phyloP scores from a whole-genome alignment of 2,329 filamentous ascomycete genomes.

The Fusarium burgessii region DNA sequence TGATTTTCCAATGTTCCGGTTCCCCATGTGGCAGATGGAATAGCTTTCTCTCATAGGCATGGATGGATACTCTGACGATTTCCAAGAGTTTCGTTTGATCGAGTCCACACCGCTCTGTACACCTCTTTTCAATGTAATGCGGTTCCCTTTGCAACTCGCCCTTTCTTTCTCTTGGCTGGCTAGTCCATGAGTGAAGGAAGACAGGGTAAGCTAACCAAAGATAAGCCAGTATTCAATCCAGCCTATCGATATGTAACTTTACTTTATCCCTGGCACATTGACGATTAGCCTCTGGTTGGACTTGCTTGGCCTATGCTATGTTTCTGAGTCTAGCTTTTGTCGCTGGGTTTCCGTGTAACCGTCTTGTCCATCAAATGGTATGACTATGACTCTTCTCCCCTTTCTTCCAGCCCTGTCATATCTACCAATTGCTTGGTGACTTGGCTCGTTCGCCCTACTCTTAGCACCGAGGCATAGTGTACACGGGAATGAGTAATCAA shows the following conservation, averaged over 20 bases:
- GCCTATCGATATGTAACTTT: slow-evolving; percentile 14
- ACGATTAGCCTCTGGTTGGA: slow-evolving; percentile 17
- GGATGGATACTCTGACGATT: slow-evolving; percentile 1
- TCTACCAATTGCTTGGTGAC: slow-evolving; percentile 33
- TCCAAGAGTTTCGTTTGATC: slow-evolving; percentile 9
- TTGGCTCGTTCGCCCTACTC: slow-evolving; percentile 41
- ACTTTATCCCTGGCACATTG: slow-evolving; percentile 27
- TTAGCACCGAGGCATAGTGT: slow-evolving; percentile 13
- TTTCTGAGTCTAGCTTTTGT: slow-evolving; percentile 16
- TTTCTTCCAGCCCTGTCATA: slow-evolving; percentile 34
- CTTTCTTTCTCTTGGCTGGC: slow-evolving; percentile 25
- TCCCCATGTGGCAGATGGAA: slow-evolving; percentile 2
- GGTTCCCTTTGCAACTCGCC: slow-evolving; percentile 15
- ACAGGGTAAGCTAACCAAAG: slow-evolving; percentile 26
- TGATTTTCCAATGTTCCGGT: slow-evolving; percentile 25
- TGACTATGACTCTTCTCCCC: slow-evolving; percentile 29
- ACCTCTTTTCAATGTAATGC: slow-evolving; percentile 15
- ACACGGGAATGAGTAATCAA: background rate
- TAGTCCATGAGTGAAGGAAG: slow-evolving; percentile 14
- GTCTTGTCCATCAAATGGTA: slow-evolving; percentile 29
- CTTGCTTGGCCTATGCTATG: slow-evolving; percentile 29
- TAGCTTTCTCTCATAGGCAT: slow-evolving; percentile 1
- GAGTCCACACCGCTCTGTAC: slow-evolving; percentile 23
- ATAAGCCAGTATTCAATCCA: slow-evolving; percentile 18
- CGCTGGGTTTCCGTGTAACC: slow-evolving; percentile 22